Evolutionary conservation across 1,139 yeast species (phyloP).

Genomic region (Protomyces gravidus): DNA sequence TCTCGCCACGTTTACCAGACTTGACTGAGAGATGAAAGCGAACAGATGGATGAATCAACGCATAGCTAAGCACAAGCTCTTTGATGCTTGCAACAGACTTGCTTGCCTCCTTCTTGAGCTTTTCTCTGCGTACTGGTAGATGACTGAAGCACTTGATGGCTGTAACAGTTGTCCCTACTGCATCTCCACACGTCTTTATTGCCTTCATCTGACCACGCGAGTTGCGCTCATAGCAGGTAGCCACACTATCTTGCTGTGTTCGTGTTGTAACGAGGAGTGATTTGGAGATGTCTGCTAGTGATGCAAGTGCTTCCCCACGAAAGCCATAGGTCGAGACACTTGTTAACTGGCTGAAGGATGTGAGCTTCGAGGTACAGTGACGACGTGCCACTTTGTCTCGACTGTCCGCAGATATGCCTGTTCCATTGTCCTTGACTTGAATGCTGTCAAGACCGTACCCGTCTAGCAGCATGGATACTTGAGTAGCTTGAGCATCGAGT

Average conservation of each 20-base stretch:
- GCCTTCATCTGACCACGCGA: constrained; percentile 38
- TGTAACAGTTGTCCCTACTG: constrained; percentile 44
- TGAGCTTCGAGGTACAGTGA: constrained; percentile 57
- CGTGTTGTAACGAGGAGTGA: constrained; percentile 41
- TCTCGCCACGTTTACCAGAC: constrained; percentile 25
- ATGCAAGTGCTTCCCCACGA: constrained; percentile 63
- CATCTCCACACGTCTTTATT: constrained; percentile 30
- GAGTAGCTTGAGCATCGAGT: constrained; percentile 57
- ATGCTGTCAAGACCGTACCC: constrained; percentile 50
- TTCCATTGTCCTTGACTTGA: constrained; percentile 59
- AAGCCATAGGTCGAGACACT: constrained; percentile 53
- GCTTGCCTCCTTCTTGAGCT: constrained; percentile 37
- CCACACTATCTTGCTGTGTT: constrained; percentile 39
- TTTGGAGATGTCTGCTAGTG: constrained; percentile 42
- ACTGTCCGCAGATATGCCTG: constrained; percentile 53
- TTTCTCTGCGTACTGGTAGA: constrained; percentile 43
- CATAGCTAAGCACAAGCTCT: constrained; percentile 39
- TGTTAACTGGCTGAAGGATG: constrained; percentile 46
- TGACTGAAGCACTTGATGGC: constrained; percentile 41
- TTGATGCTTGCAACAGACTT: constrained; percentile 38
- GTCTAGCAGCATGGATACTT: constrained; percentile 52
- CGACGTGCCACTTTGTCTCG: constrained; percentile 50
- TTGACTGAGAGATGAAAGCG: constrained; percentile 39
- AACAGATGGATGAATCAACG: constrained; percentile 40
- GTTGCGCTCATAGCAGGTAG: constrained; percentile 43